Percentiles rank a stretch among this genome's conserved stretches.
Evolutionary conservation across 495 filamentous ascomycete species (phyloP).

Genomic region (Podospora pseudoanserina): DNA sequence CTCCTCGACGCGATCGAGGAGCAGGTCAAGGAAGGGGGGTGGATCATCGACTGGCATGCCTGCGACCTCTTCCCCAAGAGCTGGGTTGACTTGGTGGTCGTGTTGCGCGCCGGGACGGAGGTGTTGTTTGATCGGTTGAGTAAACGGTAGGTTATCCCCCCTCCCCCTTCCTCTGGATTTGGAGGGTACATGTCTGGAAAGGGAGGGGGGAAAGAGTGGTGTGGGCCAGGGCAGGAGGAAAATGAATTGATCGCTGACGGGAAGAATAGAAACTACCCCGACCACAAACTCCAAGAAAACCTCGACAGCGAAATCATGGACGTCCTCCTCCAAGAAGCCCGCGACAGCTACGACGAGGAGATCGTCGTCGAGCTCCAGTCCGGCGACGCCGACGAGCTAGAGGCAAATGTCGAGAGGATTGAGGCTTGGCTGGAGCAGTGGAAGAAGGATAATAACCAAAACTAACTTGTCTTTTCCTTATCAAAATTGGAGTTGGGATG

Average conservation of each 20-base stretch:
- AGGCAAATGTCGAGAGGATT: slow-evolving; percentile 81
- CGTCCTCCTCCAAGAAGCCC: slow-evolving; percentile 84
- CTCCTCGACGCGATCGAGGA: slow-evolving; percentile 87
- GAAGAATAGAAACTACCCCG: slow-evolving; percentile 63
- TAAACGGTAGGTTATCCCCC: slow-evolving; percentile 50
- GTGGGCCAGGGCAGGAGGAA: neutral
- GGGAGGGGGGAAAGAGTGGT: too few relatives aligned
- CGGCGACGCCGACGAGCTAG: slow-evolving; percentile 75
- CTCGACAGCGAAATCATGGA: slow-evolving; percentile 97
- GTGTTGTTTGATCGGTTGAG: slow-evolving; percentile 81
- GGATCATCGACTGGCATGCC: slow-evolving; percentile 96
- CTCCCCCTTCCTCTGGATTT: neutral
- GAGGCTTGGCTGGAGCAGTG: slow-evolving; percentile 76
- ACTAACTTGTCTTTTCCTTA: neutral
- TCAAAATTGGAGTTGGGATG: neutral
- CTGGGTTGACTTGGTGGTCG: slow-evolving; percentile 94
- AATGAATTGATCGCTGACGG: neutral
- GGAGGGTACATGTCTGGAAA: too few relatives aligned
- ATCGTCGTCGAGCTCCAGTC: slow-evolving; percentile 89
- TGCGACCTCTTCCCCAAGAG: slow-evolving; percentile 92
- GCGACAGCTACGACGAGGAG: slow-evolving; percentile 79
- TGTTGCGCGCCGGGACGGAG: slow-evolving; percentile 74
- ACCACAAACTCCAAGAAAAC: slow-evolving; percentile 91
- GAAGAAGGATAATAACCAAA: slow-evolving; percentile 57
- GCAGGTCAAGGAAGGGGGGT: slow-evolving; percentile 73